Conservation (phyloP, 2,329 filamentous ascomycete genomes). For the Aspergillus bombycis region DNA sequence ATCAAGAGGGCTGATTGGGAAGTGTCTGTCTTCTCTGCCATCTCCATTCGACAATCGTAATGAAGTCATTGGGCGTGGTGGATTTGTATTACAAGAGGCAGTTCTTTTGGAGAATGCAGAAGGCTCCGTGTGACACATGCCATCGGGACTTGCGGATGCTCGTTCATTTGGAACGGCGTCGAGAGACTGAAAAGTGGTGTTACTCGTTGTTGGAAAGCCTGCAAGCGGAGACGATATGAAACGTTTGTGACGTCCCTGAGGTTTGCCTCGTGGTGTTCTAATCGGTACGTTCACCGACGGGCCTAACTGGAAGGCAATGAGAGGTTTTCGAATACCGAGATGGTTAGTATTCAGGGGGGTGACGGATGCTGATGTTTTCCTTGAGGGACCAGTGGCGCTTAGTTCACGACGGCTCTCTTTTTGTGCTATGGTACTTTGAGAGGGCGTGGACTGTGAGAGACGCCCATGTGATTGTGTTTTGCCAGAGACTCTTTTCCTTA, state of each 20-base stretch:
- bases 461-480: background rate
- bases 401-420: background rate
- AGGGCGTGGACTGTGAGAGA: background rate
- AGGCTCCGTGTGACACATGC: background rate
- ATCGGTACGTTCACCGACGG: background rate
- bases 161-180: constrained; percentile 2
- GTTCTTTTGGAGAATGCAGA: background rate
- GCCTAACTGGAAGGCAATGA: background rate
- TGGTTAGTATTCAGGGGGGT: background rate
- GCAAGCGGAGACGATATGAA: constrained; percentile 40
- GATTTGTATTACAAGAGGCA: background rate
- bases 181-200: constrained; percentile 8
- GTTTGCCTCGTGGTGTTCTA: constrained; percentile 12
- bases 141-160: background rate
- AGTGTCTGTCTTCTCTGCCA: background rate
- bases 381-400: background rate
- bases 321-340: background rate
- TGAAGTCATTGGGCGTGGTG: background rate
- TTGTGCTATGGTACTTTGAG: constrained; percentile 7
- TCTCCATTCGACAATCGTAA: background rate
- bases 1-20: background rate
- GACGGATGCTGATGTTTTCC: background rate
- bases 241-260: constrained; percentile 21
- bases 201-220: constrained; percentile 24
- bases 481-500: constrained; percentile 19